A percentile compares a stretch with the other conserved stretches of the same genome.
Conservation (phyloP, 2,329 filamentous ascomycete species). For the Sporothrix euskadiensis region DNA sequence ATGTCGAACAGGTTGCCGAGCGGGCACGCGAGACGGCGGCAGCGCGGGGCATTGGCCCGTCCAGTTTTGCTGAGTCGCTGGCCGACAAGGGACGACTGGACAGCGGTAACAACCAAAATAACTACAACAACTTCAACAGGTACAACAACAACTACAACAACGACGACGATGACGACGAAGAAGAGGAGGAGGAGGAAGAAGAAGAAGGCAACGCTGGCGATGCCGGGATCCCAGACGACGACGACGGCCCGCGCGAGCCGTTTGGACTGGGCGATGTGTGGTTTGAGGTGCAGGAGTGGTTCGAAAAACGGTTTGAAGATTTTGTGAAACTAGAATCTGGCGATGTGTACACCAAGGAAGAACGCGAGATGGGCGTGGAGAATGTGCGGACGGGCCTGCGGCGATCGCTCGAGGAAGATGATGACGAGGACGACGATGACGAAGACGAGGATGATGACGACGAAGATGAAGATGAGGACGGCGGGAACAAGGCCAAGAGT, state of each 20-base stretch:
- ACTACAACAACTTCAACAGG: conserved; percentile 40
- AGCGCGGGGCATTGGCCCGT: conserved; percentile 37
- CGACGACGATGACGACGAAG: conserved; percentile 37
- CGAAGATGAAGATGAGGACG: conserved; percentile 48
- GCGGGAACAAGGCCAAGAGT: conserved; percentile 33
- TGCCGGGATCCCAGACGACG: conserved; percentile 44
- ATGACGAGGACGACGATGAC: conserved; percentile 59
- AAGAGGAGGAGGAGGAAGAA: conserved; percentile 40
- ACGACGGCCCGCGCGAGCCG: conserved; percentile 40
- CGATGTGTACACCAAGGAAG: conserved; percentile 72
- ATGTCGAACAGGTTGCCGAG: conserved; percentile 71
- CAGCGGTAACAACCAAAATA: conserved; percentile 42
- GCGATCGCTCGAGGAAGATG: conserved; percentile 54
- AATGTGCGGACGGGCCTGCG: conserved; percentile 71
- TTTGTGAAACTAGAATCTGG: conserved; percentile 52
- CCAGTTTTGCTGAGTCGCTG: conserved; percentile 36
- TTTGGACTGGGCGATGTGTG: conserved; percentile 43
- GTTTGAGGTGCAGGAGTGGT: conserved; percentile 41
- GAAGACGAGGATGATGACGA: conserved; percentile 57
- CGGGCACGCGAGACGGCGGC: conserved; percentile 56
- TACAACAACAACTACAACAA: conserved; percentile 36
- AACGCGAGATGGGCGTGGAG: conserved; percentile 65
- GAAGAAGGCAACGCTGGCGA: conserved; percentile 42
- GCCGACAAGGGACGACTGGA: not conserved
- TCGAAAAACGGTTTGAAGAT: conserved; percentile 38